Evolutionary conservation across 2,329 filamentous ascomycete species (phyloP), one percentile per base, ranked within the genome.

Genomic region (Ophiosphaerella korrae): DNA sequence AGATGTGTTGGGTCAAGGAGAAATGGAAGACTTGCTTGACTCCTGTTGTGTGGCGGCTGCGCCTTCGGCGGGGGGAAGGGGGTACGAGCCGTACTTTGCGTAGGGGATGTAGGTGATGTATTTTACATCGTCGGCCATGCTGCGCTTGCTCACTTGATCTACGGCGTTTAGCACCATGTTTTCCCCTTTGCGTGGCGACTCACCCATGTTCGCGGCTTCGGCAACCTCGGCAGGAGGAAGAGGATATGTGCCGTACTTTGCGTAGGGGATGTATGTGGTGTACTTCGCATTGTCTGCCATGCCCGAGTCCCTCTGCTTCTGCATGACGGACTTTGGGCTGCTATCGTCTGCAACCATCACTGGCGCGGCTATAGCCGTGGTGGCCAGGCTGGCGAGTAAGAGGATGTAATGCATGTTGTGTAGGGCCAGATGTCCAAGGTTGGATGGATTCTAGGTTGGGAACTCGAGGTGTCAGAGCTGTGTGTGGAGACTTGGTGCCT

Each of bases 361-460:
- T 3, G 62, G 64, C 1, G 45, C 52, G 14, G 60, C 57, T 21
- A 33, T 35, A 11, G 50, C 46, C 9, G 57, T 32, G 14, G 51
- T 40, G 4, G 41, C 48, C 5, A 66, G 41, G 18, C 50, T 29
- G 37, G 48, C 51, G 40, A 62, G 34, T 31, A 55, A 32, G 40
- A 62, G 36, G 6, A 42, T 38, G 50, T 53, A 43, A 42, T 49
- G 55, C 63, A 67, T 65, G 2, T 23, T 50, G 51, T 36, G n/a
- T 7, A 23, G 13, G n/a, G 13, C 26, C 16, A 6, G 18, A 33
- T 44, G 26, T 29, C 11, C 26, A 11, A 36, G 12, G 18, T 7
- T 7, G 23, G 5, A 18, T 1, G 36, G 12, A n/a, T 11, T 16
- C 5, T 36, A 23, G 14, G n/a, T n/a, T 6, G 16, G 16, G 21